A percentile compares a stretch with the other conserved stretches of the same genome.
Conservation (phyloP, 495 filamentous ascomycete genomes). For the Xylaria grammica region DNA sequence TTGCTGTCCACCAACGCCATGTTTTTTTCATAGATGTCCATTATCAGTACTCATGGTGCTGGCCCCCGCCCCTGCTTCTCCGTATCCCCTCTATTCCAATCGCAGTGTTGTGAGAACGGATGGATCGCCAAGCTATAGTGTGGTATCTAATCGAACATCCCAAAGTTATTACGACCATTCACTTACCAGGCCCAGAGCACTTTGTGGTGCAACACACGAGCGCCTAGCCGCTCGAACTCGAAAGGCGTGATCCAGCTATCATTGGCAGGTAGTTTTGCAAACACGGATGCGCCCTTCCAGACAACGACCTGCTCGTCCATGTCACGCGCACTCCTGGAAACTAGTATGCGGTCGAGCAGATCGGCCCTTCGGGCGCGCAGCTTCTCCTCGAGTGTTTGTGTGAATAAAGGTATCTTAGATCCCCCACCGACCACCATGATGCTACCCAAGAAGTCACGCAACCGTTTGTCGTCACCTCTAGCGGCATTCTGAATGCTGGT, state of each 20-base stretch:
- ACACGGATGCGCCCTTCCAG: conserved; percentile 98
- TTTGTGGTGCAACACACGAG: conserved; percentile 81
- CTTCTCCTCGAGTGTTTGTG: conserved; percentile 77
- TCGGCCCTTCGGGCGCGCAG: conserved; percentile 72
- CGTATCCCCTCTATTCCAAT: no score
- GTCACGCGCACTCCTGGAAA: conserved; percentile 85
- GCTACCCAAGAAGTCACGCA: conserved; percentile 86
- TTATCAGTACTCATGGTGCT: no score
- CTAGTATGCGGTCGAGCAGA: conserved; percentile 80
- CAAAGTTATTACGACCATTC: not conserved
- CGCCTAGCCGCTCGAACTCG: conserved; percentile 88
- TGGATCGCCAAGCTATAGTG: not conserved
- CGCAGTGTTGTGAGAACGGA: no score
- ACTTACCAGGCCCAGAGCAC: conserved; percentile 73
- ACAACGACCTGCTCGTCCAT: conserved; percentile 93
- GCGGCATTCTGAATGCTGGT: conserved; percentile 86
- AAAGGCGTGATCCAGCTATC: conserved; percentile 90
- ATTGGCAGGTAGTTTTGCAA: conserved; percentile 89
- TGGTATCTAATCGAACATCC: not conserved
- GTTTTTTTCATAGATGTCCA: not conserved
- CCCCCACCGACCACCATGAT: conserved; percentile 97
- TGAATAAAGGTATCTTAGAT: conserved; percentile 76
- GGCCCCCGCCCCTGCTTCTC: no score
- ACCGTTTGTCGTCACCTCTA: conserved; percentile 87
- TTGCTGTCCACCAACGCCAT: conserved; percentile 6